A percentile compares a stretch with the other conserved stretches of the same genome.
phyloP scores from a whole-genome alignment of 2,329 filamentous ascomycete genomes.

The Rhynchosporium graminicola region DNA sequence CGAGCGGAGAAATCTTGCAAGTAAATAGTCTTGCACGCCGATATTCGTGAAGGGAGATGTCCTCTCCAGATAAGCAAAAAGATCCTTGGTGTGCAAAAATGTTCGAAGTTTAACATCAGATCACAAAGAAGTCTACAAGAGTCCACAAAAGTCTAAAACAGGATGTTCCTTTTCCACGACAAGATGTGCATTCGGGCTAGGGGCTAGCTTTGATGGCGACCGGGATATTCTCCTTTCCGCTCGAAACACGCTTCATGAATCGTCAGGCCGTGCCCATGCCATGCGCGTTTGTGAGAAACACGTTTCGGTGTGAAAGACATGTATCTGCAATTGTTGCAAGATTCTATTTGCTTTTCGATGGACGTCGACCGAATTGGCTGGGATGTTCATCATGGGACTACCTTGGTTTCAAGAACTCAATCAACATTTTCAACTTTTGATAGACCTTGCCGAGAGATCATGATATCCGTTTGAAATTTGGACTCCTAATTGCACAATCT shows the following conservation, averaged over 20 bases:
- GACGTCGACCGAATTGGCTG: neutral
- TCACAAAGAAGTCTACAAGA: neutral
- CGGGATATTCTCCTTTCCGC: neutral
- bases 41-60: neutral
- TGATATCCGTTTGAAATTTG: neutral
- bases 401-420: conserved; percentile 7
- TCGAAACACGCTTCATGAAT: conserved; percentile 2
- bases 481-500: no score
- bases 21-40: neutral
- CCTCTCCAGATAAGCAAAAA: neutral
- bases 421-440: neutral
- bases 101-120: conserved; percentile 4
- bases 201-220: conserved; percentile 1
- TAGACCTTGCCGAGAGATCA: conserved; percentile 3
- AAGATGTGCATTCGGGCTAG: neutral
- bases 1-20: neutral
- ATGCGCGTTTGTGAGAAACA: conserved; percentile 10
- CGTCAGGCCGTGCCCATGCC: neutral
- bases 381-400: neutral
- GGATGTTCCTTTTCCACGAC: neutral
- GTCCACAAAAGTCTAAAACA: neutral
- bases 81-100: neutral
- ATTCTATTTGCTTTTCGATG: neutral
- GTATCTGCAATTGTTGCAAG: conserved; percentile 3
- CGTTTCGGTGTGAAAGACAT: conserved; percentile 3